Base-by-base conservation (phyloP, 208 protist genomes). In the Kentomonas sorsogonicus region DNA sequence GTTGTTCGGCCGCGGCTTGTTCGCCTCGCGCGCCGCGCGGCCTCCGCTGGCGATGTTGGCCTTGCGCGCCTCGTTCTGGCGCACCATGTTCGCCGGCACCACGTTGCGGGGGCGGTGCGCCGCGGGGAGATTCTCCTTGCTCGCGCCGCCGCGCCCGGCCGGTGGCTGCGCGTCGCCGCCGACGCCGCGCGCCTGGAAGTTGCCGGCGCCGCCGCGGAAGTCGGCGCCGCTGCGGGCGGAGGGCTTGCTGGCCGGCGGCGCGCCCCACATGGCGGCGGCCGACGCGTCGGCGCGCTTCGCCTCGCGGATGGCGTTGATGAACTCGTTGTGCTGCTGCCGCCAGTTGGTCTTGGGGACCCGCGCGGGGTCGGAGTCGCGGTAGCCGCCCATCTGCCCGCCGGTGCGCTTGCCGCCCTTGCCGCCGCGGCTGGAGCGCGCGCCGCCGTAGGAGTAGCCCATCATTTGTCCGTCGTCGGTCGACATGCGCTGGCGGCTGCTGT, bases 261-360 rank as follows among this genome's bases (percentile, higher is more conserved):
- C 50, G 22, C 73, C 77, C 79, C 80, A 90, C 79, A 86, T 90
- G 36, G 43, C 68, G 34, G 66, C 60, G 26, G 67, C 52, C 41
- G 68, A 54, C 3, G 47, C 31, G 58, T 66, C 63, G 0, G 65
- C 52, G 43, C 60, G 52, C 43, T 63, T 78, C 3, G 79, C 79
- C 44, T 60, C 66, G 29, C 86, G 77, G 26, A 97, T 83, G 0
- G 86, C 82, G 9, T 75, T 45, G 18, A 92, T 83, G 65, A 97
- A 94, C 44, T 96, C 86, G 40, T 87, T 81, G 65, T 97, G 93
- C 54, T 94, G 70, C 61, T 89, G 66, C 3, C 87, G 72, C 90
- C 93, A 97, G 44, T 66, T 85, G 10, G 81, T 87, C 25, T 66
- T 58, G 6, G 77, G 74, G 16, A 72, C 53, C 1, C 74, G 63